Evolutionary conservation across 176 grass and related monocot genomes (phyloP).

Genomic region (Rhynchospora pubera): DNA sequence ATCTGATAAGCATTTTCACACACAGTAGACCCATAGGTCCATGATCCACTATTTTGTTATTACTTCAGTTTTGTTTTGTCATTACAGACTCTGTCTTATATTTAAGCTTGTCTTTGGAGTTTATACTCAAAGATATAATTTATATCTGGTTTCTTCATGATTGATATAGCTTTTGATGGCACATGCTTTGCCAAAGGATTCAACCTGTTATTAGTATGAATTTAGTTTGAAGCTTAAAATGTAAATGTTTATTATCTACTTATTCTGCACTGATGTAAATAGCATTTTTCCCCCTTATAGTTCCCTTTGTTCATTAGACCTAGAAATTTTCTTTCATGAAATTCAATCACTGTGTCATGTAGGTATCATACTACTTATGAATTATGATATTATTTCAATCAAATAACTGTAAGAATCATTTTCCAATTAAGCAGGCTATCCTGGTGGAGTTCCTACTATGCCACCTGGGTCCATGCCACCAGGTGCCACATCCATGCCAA

Average conservation of each 20-base stretch:
- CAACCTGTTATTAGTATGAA: not conserved
- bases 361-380: not conserved
- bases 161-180: not conserved
- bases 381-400: not conserved
- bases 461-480: not conserved
- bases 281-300: not conserved
- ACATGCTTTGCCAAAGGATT: too few relatives aligned
- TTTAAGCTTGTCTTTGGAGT: too few relatives aligned
- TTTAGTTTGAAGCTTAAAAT: not conserved
- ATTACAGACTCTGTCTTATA: not conserved
- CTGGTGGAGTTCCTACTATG: slow-evolving; percentile 9
- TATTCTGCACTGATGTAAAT: not conserved
- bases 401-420: not conserved
- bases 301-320: not conserved
- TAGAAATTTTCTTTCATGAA: not conserved
- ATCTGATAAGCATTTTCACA: not conserved
- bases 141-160: not conserved
- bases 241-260: not conserved
- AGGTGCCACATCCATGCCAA: slow-evolving; percentile 11
- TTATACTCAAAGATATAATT: not conserved
- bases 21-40: not conserved
- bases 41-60: not conserved
- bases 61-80: not conserved
- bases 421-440: not conserved
- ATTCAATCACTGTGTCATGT: not conserved